A percentile compares a stretch with the other conserved stretches of the same genome.
Evolutionary conservation across 192 early-diverging fungal genomes (phyloP).

Genomic region (Linnemannia exigua): DNA sequence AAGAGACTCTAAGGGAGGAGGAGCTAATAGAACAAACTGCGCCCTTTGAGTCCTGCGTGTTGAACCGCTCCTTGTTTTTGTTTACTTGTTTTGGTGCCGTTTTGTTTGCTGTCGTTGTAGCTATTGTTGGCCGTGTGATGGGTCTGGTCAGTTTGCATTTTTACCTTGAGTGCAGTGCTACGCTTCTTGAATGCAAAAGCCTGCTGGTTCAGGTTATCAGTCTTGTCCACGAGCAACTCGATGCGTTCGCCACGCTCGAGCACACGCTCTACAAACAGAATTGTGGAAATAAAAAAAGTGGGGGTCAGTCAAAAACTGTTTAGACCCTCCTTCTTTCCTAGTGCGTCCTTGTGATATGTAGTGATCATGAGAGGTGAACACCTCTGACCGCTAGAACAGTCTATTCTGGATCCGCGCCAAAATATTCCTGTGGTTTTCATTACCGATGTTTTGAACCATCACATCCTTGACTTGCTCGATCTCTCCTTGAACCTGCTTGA

Average conservation of each 20-base stretch:
- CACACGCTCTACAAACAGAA: constrained; percentile 73
- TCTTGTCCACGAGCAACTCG: constrained; percentile 92
- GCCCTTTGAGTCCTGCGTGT: neutral
- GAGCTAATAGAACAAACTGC: neutral
- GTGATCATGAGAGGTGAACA: neutral
- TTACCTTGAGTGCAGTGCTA: constrained; percentile 82
- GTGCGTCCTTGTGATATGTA: neutral
- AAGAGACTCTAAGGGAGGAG: neutral
- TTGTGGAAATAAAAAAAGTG: neutral
- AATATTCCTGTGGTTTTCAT: neutral
- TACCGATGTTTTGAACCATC: constrained; percentile 93
- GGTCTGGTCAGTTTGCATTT: no score
- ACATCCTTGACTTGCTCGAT: constrained; percentile 93
- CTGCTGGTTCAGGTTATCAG: constrained; percentile 86
- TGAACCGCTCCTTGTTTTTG: no score
- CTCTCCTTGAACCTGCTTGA: constrained; percentile 85
- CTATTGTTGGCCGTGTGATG: neutral
- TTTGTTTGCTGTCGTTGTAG: neutral
- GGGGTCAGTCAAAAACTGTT: constrained; percentile 4
- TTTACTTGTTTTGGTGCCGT: constrained; percentile 11
- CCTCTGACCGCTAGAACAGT: no score
- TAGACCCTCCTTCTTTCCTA: neutral
- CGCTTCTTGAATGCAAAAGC: constrained; percentile 93
- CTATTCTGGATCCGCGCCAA: no score
- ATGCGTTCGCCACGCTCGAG: constrained; percentile 91